A percentile compares a stretch with the other conserved stretches of the same genome.
phyloP scores from a whole-genome alignment of 2,329 filamentous ascomycete genomes.

The Claviceps citrina region DNA sequence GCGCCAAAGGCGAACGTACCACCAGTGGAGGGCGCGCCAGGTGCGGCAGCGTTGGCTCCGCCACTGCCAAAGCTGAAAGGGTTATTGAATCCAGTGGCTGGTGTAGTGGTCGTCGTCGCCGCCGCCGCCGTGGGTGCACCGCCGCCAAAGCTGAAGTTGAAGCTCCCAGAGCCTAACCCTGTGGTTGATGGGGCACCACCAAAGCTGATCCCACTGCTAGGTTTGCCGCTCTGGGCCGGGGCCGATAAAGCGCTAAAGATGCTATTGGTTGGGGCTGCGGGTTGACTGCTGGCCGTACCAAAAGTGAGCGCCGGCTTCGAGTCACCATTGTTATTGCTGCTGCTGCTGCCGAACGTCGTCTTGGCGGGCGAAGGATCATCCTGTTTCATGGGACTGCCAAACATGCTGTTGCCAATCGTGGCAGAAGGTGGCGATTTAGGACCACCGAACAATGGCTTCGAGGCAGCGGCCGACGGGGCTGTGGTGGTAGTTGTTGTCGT shows the following conservation, averaged over 20 bases:
- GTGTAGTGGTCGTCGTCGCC: conserved; percentile 6
- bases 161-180: conserved; percentile 13
- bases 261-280: conserved; percentile 19
- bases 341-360: conserved; percentile 18
- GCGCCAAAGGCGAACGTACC: conserved; percentile 25
- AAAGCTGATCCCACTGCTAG: conserved; percentile 21
- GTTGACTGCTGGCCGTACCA: conserved; percentile 9
- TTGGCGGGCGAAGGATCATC: conserved; percentile 24
- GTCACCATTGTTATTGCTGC: conserved; percentile 12
- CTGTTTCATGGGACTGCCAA: conserved; percentile 30
- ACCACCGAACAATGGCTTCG: conserved; percentile 24
- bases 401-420: conserved; percentile 16
- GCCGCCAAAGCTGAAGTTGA: conserved; percentile 18
- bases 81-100: conserved; percentile 22
- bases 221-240: conserved; percentile 9
- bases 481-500: conserved; percentile 17
- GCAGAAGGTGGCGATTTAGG: conserved; percentile 19
- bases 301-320: conserved; percentile 23
- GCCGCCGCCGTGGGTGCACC: conserved; percentile 3
- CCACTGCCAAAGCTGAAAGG: conserved; percentile 21
- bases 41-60: conserved; percentile 11
- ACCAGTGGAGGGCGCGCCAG: conserved; percentile 12
- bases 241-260: conserved; percentile 20
- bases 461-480: conserved; percentile 12
- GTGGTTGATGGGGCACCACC: conserved; percentile 16